Evolutionary conservation across 768 basidiomycete species (phyloP).

Genomic region (Leucocoprinus birnbaumii): DNA sequence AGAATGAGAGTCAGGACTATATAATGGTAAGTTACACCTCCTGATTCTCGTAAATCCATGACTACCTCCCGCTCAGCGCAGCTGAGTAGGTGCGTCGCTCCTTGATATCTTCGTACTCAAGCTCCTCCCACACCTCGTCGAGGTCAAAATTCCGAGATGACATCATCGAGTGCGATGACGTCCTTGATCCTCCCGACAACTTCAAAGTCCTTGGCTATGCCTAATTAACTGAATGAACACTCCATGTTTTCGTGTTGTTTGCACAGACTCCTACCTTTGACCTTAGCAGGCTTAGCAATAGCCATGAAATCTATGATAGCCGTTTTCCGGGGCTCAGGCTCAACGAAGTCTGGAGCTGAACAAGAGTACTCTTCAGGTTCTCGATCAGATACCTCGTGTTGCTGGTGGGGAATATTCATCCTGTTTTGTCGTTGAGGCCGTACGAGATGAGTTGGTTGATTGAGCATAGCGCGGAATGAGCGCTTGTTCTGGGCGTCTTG

Average conservation of each 20-base stretch:
- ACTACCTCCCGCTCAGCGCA: conserved; percentile 2
- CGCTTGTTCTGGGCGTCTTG: background rate
- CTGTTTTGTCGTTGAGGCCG: background rate
- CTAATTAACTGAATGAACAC: background rate
- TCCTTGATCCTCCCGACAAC: conserved; percentile 3
- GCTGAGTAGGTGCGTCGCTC: conserved; percentile 7
- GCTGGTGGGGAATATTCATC: background rate
- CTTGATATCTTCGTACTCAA: background rate
- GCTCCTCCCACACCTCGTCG: conserved; percentile 6
- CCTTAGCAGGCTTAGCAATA: conserved; percentile 10
- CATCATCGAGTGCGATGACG: conserved; percentile 8
- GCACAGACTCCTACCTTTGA: conserved; percentile 1
- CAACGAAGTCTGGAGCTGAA: background rate
- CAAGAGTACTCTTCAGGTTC: background rate
- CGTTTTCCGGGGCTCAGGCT: background rate
- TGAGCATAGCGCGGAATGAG: conserved; percentile 5
- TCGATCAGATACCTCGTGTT: background rate
- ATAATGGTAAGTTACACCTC: too few relatives aligned
- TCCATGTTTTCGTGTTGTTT: too few relatives aligned
- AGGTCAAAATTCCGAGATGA: background rate
- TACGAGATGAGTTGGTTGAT: conserved; percentile 2
- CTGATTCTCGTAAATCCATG: too few relatives aligned
- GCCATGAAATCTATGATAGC: conserved; percentile 10
- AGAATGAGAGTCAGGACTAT: too few relatives aligned
- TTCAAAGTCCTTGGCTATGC: conserved; percentile 9